Evolutionary conservation across 2,329 filamentous ascomycete genomes (phyloP), one percentile per base, ranked within the genome.

Genomic region (Penicillium sp.): DNA sequence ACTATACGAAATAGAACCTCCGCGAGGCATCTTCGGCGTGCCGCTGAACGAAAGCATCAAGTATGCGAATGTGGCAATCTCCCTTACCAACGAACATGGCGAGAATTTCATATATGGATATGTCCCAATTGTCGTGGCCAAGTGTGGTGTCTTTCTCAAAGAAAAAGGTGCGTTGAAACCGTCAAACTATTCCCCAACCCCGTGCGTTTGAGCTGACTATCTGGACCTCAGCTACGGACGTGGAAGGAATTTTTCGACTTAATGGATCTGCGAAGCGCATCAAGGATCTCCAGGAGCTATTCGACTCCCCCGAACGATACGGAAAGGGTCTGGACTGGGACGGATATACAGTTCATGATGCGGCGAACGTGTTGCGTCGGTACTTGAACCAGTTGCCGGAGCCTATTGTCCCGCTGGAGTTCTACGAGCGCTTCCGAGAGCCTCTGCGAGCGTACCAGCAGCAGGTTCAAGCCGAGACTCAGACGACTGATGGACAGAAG

Each of bases 91-190:
- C 72, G 91, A 93, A 64, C 85, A 95, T 64, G 93, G 93, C 31
- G 87, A 95, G 75, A 96, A 92, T 77, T 98, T 96, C 75, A 97
- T 98, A 53, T 99, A 98, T 75, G 95, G 95, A 70, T 98, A 98
- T 71, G 93, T 99, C 8, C 95, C 95, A 19, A 98, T 99, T 63
- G 93, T 99, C 44, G 93, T 99, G 53, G 95, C 95, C 35, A 99
- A 99, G 76, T 98, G 95, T 74, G 95, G 95, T 61, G 93, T 99
- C 4, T 99, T 93, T 67, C 75, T 99, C 64, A 99, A 99, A 77
- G 95, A 99, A 75, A 97, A 96, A 85, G 95, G 95, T 97, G 76
- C 64, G 85, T 57, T 3, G 37, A 16, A 25, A 25, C n/a, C 1
- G 16, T n/a, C 21, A 46, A n/a, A 21, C n/a, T 13, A 42, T 19